Conservation (phyloP, 73 alveolate species). For the Vitrella brassicaformis region DNA sequence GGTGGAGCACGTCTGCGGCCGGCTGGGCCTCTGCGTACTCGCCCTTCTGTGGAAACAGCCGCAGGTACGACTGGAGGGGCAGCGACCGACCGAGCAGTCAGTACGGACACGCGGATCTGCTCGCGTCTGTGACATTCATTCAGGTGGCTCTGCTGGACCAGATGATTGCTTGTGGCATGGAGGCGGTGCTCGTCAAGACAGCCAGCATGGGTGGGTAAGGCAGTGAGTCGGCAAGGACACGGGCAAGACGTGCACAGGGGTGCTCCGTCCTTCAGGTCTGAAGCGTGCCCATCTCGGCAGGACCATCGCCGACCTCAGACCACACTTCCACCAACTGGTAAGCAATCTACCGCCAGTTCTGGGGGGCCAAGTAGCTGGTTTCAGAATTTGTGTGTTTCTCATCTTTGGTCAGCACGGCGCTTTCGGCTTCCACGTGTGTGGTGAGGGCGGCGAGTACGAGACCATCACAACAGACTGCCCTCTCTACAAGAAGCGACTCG, state of each 20-base stretch:
- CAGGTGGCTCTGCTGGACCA: slow-evolving; percentile 56
- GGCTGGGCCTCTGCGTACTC: slow-evolving; percentile 56
- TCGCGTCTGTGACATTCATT: not conserved
- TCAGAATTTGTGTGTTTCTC: no score
- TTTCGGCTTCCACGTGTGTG: slow-evolving; percentile 75
- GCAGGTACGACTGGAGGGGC: slow-evolving; percentile 8
- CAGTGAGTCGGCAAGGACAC: no score
- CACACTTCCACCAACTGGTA: no score
- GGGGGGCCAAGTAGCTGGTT: no score
- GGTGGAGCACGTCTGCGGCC: slow-evolving; percentile 70
- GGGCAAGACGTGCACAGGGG: no score
- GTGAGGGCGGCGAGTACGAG: slow-evolving; percentile 90
- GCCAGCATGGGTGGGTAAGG: slow-evolving; percentile 66
- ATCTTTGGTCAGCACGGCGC: slow-evolving; percentile 47
- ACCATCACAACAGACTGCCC: slow-evolving; percentile 65
- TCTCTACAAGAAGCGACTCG: slow-evolving; percentile 34
- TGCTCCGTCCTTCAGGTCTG: no score
- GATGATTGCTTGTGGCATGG: slow-evolving; percentile 66
- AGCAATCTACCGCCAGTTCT: no score
- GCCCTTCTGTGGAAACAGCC: slow-evolving; percentile 68
- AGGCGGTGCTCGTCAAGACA: slow-evolving; percentile 62
- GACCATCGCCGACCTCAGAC: no score
- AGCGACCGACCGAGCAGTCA: no score
- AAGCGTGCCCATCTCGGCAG: no score
- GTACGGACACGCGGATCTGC: not conserved